A percentile compares a stretch with the other conserved stretches of the same genome.
Conservation (phyloP, 2,329 filamentous ascomycete species). For the Talaromyces pinophilus region DNA sequence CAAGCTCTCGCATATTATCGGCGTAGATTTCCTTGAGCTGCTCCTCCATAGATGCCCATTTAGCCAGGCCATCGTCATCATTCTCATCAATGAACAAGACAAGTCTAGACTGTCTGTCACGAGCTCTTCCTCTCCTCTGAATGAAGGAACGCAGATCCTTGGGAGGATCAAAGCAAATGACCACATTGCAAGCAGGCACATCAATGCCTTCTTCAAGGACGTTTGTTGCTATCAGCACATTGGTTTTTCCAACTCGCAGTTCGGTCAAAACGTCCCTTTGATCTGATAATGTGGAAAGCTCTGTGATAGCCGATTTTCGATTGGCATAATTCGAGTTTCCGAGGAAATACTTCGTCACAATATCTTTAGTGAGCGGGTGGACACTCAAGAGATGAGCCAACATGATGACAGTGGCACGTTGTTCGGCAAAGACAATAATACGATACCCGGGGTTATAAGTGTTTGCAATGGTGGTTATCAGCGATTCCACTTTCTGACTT, state of each 20-base stretch:
- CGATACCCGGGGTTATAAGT: slow-evolving; percentile 51
- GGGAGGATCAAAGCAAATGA: slow-evolving; percentile 65
- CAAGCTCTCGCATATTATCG: slow-evolving; percentile 59
- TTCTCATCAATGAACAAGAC: slow-evolving; percentile 51
- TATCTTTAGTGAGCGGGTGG: slow-evolving; percentile 50
- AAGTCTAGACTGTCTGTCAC: slow-evolving; percentile 57
- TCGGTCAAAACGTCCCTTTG: slow-evolving; percentile 56
- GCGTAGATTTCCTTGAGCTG: slow-evolving; percentile 72
- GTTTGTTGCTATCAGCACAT: slow-evolving; percentile 60
- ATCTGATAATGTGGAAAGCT: slow-evolving; percentile 50
- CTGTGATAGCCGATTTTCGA: slow-evolving; percentile 51
- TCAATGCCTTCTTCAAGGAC: slow-evolving; percentile 65
- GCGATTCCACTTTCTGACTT: slow-evolving; percentile 59
- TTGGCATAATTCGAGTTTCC: slow-evolving; percentile 50
- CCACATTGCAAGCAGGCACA: slow-evolving; percentile 63
- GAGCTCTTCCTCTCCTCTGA: slow-evolving; percentile 64
- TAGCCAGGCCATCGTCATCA: slow-evolving; percentile 38
- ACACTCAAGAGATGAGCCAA: slow-evolving; percentile 59
- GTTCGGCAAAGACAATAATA: slow-evolving; percentile 67
- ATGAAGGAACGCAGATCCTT: slow-evolving; percentile 65
- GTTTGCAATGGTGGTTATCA: slow-evolving; percentile 57
- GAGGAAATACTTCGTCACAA: slow-evolving; percentile 54
- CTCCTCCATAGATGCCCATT: slow-evolving; percentile 68
- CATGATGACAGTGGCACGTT: slow-evolving; percentile 62
- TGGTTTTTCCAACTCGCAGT: slow-evolving; percentile 56